A percentile compares a stretch with the other conserved stretches of the same genome.
Conservation (phyloP, 352 stramenopile genomes). For the Globisporangium parvum region DNA sequence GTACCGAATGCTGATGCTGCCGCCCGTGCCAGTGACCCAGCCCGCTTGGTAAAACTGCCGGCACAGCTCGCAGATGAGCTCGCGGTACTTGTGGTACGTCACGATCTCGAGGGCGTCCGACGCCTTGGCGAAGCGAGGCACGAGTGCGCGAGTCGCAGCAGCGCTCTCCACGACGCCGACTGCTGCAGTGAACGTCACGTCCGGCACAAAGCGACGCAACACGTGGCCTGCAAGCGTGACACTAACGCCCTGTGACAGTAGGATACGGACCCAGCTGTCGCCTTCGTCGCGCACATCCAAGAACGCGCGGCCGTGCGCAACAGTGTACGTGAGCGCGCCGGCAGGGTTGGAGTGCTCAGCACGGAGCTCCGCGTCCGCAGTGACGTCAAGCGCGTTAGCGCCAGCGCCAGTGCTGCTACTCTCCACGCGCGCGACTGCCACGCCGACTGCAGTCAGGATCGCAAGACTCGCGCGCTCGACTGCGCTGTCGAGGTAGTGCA, state of each 20-base stretch:
- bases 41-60: slow-evolving; percentile 74
- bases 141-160: slow-evolving; percentile 11
- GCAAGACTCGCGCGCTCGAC: slow-evolving; percentile 52
- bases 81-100: slow-evolving; percentile 37
- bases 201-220: slow-evolving; percentile 44
- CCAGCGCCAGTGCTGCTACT: neutral
- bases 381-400: slow-evolving; percentile 12
- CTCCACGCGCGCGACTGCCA: slow-evolving; percentile 18
- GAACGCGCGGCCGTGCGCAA: slow-evolving; percentile 33
- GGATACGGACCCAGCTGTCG: slow-evolving; percentile 60
- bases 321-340: slow-evolving; percentile 25
- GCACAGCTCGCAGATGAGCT: slow-evolving; percentile 68
- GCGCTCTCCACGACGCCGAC: slow-evolving; percentile 15
- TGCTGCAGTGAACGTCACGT: slow-evolving; percentile 12
- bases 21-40: slow-evolving; percentile 94
- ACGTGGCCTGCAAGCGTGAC: slow-evolving; percentile 19
- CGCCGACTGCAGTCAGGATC: slow-evolving; percentile 48
- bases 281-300: slow-evolving; percentile 67
- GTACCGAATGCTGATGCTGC: slow-evolving; percentile 90
- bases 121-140: slow-evolving; percentile 30
- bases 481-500: slow-evolving; percentile 57
- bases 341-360: slow-evolving; percentile 42
- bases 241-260: slow-evolving; percentile 31
- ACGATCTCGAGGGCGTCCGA: slow-evolving; percentile 40
- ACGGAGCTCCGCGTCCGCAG: slow-evolving; percentile 18